Percentiles rank a stretch among this genome's conserved stretches.
phyloP scores from a whole-genome alignment of 805 yeast genomes.

The Huiozyma sinensis region DNA sequence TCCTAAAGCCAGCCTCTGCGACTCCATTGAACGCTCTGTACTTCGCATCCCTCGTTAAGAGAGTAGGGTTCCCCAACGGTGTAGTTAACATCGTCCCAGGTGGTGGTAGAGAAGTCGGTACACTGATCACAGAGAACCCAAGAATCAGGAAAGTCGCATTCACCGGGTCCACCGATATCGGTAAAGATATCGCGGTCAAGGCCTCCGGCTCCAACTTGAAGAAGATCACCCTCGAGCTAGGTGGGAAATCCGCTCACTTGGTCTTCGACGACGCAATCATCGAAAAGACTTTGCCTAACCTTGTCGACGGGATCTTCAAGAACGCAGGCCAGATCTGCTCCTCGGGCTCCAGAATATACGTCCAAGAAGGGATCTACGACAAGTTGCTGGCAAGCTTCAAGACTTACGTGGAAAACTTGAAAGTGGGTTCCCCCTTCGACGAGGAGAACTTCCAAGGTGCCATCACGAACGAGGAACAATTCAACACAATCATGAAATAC shows the following conservation, averaged over 20 bases:
- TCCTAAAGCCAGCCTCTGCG: constrained; percentile 66
- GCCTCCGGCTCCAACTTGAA: constrained; percentile 66
- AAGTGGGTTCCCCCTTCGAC: constrained; percentile 70
- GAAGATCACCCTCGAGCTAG: constrained; percentile 72
- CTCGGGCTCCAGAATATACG: constrained; percentile 70
- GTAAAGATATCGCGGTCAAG: constrained; percentile 57
- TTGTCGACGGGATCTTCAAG: constrained; percentile 60
- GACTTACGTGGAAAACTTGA: constrained; percentile 45
- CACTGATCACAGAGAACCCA: constrained; percentile 57
- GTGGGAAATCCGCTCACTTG: constrained; percentile 75
- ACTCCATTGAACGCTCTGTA: constrained; percentile 66
- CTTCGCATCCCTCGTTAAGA: constrained; percentile 48
- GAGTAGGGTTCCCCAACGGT: constrained; percentile 69
- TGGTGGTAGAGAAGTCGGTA: constrained; percentile 64
- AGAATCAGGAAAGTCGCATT: constrained; percentile 66
- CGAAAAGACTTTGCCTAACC: constrained; percentile 38
- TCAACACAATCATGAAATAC: constrained; percentile 56
- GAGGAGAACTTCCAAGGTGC: constrained; percentile 64
- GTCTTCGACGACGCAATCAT: constrained; percentile 61
- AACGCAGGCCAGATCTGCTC: constrained; percentile 79
- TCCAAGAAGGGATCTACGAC: constrained; percentile 65
- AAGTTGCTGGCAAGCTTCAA: constrained; percentile 48
- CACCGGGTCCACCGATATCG: constrained; percentile 73
- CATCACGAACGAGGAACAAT: constrained; percentile 60
- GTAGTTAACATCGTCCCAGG: constrained; percentile 68